Conservation (phyloP, 2,329 filamentous ascomycete species). For the Pseudogymnoascus sp. region DNA sequence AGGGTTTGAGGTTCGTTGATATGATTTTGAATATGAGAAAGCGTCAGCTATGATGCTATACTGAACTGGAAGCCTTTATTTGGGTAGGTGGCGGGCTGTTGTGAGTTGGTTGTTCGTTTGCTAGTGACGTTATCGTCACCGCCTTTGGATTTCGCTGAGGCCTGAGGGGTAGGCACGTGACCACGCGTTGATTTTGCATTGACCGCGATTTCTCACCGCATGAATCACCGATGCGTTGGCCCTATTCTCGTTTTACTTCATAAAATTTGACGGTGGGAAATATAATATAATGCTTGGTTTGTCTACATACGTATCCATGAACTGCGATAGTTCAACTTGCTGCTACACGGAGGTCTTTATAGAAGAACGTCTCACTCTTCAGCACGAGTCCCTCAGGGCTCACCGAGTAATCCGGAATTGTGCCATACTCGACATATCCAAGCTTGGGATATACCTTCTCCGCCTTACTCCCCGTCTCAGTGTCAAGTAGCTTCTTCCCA, state of each 20-base stretch:
- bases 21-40: background rate
- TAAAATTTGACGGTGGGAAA: background rate
- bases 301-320: background rate
- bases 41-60: background rate
- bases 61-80: background rate
- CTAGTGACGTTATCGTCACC: background rate
- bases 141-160: background rate
- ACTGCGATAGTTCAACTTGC: background rate
- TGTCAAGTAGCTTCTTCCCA: constrained; percentile 41
- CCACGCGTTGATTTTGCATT: background rate
- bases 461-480: constrained; percentile 44
- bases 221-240: background rate
- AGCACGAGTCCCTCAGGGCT: constrained; percentile 40
- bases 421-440: constrained; percentile 47
- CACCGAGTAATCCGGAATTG: constrained; percentile 46
- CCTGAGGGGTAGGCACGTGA: background rate
- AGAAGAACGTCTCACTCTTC: constrained; percentile 49
- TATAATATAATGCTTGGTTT: background rate
- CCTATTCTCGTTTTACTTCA: background rate
- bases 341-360: constrained; percentile 43
- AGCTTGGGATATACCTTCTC: constrained; percentile 47
- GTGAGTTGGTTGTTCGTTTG: background rate
- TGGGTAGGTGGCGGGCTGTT: background rate
- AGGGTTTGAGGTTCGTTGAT: background rate
- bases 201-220: background rate